phyloP scores from a whole-genome alignment of 1,284 basidiomycete species.

The Singerocomus rubriflavus region DNA sequence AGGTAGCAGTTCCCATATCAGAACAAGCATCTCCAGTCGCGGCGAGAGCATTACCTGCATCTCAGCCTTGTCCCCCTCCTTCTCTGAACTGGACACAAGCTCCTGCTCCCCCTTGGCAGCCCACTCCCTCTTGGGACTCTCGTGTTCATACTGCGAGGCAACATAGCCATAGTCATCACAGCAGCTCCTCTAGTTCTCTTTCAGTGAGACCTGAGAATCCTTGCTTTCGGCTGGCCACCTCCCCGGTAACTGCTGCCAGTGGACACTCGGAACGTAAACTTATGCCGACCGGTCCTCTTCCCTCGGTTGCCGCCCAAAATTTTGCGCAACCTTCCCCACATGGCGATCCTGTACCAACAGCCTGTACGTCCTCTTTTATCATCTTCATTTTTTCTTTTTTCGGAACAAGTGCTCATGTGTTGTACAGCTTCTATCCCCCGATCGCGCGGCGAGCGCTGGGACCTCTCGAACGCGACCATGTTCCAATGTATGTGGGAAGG shows the following conservation, averaged over 20 bases:
- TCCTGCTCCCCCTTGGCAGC: background rate
- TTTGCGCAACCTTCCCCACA: background rate
- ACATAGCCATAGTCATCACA: background rate
- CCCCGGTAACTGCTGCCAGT: background rate
- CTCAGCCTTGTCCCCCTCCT: background rate
- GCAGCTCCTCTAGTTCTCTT: background rate
- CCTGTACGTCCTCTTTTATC: slow-evolving; percentile 14
- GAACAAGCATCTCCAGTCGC: slow-evolving; percentile 5
- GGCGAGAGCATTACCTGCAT: background rate
- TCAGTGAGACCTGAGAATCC: background rate
- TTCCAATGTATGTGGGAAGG: slow-evolving; percentile 24
- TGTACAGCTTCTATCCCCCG: slow-evolving; percentile 10
- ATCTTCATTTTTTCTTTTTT: background rate
- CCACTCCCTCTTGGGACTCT: slow-evolving; percentile 2
- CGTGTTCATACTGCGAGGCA: slow-evolving; percentile 4
- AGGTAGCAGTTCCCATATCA: background rate
- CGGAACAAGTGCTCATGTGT: slow-evolving; percentile 4
- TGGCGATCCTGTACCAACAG: slow-evolving; percentile 2
- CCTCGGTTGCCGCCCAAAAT: background rate
- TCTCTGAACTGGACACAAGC: background rate
- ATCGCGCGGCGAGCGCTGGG: slow-evolving; percentile 15
- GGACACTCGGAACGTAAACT: background rate
- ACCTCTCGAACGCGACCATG: background rate
- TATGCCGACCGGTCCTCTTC: background rate
- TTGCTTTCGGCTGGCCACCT: background rate